These are phyloP conservation scores for Fomitopsis betulina DNA, from an alignment of 1,284 basidiomycete genomes.

Conservation along the genomic window DNA sequence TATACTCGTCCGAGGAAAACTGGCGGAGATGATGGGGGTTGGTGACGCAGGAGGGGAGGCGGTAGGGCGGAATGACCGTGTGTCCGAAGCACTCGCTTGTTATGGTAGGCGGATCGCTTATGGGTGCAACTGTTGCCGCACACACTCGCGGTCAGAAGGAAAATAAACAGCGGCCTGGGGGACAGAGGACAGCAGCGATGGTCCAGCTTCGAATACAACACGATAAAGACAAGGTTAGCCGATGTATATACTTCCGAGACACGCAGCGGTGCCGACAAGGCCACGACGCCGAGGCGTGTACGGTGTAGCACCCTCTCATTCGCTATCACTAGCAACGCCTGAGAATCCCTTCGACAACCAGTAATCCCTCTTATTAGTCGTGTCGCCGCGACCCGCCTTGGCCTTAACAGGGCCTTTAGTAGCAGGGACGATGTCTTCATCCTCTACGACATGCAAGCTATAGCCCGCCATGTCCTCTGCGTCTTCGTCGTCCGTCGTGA, in stretches of 20 bases:
- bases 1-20: constrained; percentile 20
- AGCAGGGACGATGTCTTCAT: constrained; percentile 9
- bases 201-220: background rate
- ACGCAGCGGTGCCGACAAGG: background rate
- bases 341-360: constrained; percentile 43
- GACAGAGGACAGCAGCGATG: background rate
- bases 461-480: constrained; percentile 18
- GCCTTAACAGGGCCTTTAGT: constrained; percentile 9
- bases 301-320: background rate
- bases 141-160: background rate
- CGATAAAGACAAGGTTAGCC: too few relatives aligned
- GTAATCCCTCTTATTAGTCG: constrained; percentile 30
- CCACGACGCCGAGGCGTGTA: background rate
- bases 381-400: background rate
- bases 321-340: constrained; percentile 8
- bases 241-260: background rate
- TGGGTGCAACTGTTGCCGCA: background rate
- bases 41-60: constrained; percentile 14
- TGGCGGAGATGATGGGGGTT: constrained; percentile 21
- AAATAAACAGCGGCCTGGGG: background rate
- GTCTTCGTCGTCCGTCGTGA: constrained; percentile 43
- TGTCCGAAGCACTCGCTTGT: background rate
- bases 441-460: constrained; percentile 10
- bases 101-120: constrained; percentile 1
- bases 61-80: background rate